phyloP scores from a whole-genome alignment of 2,329 filamentous ascomycete species.

The Hypoxylon sp. region DNA sequence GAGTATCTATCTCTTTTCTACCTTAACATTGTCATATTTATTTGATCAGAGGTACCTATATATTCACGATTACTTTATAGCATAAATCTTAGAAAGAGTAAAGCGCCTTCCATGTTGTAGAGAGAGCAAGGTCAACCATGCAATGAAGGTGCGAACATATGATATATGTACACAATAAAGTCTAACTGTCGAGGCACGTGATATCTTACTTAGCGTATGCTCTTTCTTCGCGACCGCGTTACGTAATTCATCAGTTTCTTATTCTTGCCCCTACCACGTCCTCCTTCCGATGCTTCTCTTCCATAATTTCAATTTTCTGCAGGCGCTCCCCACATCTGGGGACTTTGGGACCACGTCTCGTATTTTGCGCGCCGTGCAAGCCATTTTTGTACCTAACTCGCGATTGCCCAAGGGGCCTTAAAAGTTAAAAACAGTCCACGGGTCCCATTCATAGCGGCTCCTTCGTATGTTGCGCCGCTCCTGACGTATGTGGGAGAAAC shows the following conservation, averaged over 20 bases:
- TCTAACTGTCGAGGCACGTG: background rate
- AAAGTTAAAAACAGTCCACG: slow-evolving; percentile 12
- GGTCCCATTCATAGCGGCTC: slow-evolving; percentile 5
- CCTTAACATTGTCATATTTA: too few species aligned
- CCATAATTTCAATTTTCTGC: slow-evolving; percentile 27
- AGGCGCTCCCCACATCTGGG: slow-evolving; percentile 36
- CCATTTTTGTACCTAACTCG: slow-evolving; percentile 17
- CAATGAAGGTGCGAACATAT: too few species aligned
- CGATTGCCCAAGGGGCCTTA: slow-evolving; percentile 27
- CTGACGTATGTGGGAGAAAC: slow-evolving; percentile 19
- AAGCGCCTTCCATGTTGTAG: too few species aligned
- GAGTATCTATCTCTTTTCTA: too few species aligned
- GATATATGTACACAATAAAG: background rate
- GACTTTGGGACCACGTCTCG: slow-evolving; percentile 18
- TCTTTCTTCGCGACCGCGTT: too few species aligned
- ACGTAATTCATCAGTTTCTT: slow-evolving; percentile 20
- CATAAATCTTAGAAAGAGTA: too few species aligned
- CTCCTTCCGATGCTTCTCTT: slow-evolving; percentile 23
- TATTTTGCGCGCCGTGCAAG: slow-evolving; percentile 21
- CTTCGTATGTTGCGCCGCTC: slow-evolving; percentile 3
- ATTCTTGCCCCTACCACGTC: background rate
- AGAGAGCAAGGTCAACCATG: too few species aligned
- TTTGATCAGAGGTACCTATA: too few species aligned
- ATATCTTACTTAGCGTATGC: background rate
- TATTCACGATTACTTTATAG: too few species aligned